A percentile compares a stretch with the other conserved stretches of the same genome.
phyloP scores from a whole-genome alignment of 1,284 basidiomycete species.

The Cryptococcus sp. region DNA sequence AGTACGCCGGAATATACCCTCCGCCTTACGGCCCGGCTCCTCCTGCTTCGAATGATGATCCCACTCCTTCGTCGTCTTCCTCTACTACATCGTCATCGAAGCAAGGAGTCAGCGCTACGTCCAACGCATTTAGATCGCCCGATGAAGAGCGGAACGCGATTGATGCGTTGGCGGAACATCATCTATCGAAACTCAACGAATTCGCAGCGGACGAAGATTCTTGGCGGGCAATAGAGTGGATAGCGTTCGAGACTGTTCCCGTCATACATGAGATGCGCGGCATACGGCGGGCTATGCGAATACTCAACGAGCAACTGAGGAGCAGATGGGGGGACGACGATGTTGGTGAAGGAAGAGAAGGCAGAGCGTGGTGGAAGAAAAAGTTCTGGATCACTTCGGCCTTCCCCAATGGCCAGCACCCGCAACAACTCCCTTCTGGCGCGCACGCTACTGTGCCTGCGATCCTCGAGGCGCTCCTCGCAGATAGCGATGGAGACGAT shows the following conservation, averaged over 20 bases:
- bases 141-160: slow-evolving; percentile 24
- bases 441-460: slow-evolving; percentile 44
- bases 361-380: slow-evolving; percentile 53
- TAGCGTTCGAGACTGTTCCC: slow-evolving; percentile 81
- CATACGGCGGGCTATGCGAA: slow-evolving; percentile 64
- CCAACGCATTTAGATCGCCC: slow-evolving; percentile 16
- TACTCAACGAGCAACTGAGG: slow-evolving; percentile 45
- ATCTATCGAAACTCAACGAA: slow-evolving; percentile 64
- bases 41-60: not conserved
- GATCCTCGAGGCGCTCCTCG: slow-evolving; percentile 51
- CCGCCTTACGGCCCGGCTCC: slow-evolving; percentile 67
- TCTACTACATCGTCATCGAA: slow-evolving; percentile 2
- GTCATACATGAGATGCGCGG: slow-evolving; percentile 66
- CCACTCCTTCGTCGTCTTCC: slow-evolving; percentile 3
- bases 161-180: slow-evolving; percentile 65
- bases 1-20: slow-evolving; percentile 73
- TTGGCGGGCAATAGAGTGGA: slow-evolving; percentile 64
- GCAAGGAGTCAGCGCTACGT: not conserved
- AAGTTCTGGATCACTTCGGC: slow-evolving; percentile 78
- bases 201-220: slow-evolving; percentile 59
- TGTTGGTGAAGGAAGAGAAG: slow-evolving; percentile 1
- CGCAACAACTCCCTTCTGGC: slow-evolving; percentile 52
- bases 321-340: slow-evolving; percentile 9
- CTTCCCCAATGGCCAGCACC: slow-evolving; percentile 61
- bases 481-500: not conserved